Base-by-base conservation (phyloP, 2,329 filamentous ascomycete species). In the Tolypocladium sp. region DNA sequence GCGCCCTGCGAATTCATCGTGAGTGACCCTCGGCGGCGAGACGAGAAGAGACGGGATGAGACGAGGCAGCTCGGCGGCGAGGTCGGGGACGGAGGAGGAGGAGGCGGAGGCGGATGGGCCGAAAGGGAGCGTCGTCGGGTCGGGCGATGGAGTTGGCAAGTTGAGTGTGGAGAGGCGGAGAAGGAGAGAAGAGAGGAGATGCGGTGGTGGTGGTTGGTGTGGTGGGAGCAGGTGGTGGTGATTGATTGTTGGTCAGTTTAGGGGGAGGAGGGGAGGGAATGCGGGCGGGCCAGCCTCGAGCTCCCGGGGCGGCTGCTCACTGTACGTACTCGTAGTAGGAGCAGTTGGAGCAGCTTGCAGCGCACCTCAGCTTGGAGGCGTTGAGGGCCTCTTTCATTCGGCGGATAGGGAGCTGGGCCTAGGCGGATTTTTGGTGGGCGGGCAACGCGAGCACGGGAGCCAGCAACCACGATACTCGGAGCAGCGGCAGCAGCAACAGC, bases 1-100 rank as follows among this genome's bases (percentile, higher is more conserved):
- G 77, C 73, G 73, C 79, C 77, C 74, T 82, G 79, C 64, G 72
- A 74, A 69, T 84, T 83, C 82, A 85, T 85, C 67, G 71, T 77
- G 70, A 59, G 59, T 62, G 37, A 42, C 38, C 25, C 57, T 46
- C 15, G 56, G 40, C 58, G 60, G 49, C 59, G 54, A 54, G 59
- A 58, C 55, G 49, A 55, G 44, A 59, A 22, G 37, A 27, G 25
- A 56, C 58, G 59, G 57, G 57, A 55, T 56, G 53, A 55, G 53
- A 58, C 56, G 56, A 51, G 55, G 55, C 46, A 52, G 46, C 30
- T 58, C 40, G 58, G 55, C 37, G 41, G 25, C 40, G 53, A 57
- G 57, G 44, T 40, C 20, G 58, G 40, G 54, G 49, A 59, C 30
- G 56, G 56, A 13, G 56, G 61, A 61, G 60, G 63, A 61, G 57